phyloP scores from a whole-genome alignment of 192 early-diverging fungal species.

The Rhizophagus sp. region DNA sequence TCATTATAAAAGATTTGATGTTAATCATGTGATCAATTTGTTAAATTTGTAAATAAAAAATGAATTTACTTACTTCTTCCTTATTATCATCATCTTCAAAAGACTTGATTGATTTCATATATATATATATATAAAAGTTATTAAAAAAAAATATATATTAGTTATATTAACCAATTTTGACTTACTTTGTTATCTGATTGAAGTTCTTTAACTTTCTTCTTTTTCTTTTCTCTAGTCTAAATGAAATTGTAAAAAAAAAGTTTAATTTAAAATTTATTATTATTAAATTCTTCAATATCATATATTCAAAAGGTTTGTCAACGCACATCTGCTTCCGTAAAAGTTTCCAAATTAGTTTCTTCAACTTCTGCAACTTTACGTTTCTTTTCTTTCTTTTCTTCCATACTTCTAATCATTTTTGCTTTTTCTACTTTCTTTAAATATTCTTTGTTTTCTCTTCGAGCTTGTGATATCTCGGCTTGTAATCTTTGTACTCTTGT shows the following conservation, averaged over 20 bases:
- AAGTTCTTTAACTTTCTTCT: background rate
- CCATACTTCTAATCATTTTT: slow-evolving; percentile 52
- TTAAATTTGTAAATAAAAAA: background rate
- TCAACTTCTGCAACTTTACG: background rate
- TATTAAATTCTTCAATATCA: background rate
- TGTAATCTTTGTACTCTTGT: slow-evolving; percentile 79
- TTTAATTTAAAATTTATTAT: background rate
- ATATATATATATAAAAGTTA: no score
- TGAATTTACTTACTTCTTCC: background rate
- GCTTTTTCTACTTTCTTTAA: slow-evolving; percentile 84
- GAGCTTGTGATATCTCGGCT: slow-evolving; percentile 81
- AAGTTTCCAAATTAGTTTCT: background rate
- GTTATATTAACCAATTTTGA: no score
- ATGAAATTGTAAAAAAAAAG: background rate
- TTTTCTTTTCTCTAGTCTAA: background rate
- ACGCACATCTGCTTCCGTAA: background rate
- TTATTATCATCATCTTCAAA: background rate
- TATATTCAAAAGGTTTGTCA: background rate
- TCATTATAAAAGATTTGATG: background rate
- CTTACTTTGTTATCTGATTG: background rate
- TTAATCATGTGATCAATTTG: background rate
- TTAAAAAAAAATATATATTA: no score
- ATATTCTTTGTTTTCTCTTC: slow-evolving; percentile 85
- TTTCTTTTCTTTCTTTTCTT: slow-evolving; percentile 1
- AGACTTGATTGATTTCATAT: background rate